These are phyloP conservation scores for Coprinopsis strossmayeri DNA, from an alignment of 768 basidiomycete species.

Conservation along the genomic window DNA sequence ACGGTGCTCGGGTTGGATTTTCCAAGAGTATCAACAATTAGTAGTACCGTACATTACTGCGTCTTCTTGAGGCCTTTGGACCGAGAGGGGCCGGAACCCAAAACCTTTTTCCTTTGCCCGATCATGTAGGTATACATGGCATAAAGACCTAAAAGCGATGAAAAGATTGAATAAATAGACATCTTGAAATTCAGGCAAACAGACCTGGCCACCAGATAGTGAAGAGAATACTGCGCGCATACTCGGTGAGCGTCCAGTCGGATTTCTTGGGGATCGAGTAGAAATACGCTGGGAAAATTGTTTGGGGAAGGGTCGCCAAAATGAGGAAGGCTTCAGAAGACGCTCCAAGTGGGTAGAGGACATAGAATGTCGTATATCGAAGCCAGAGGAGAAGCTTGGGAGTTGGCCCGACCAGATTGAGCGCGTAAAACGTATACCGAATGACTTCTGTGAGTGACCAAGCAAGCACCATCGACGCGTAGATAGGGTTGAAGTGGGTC, in stretches of 20 bases:
- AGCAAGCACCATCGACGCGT: conserved; percentile 85
- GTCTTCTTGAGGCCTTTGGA: conserved; percentile 2
- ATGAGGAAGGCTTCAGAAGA: conserved; percentile 84
- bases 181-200: conserved; percentile 7
- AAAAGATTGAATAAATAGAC: neutral
- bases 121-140: conserved; percentile 52
- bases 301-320: conserved; percentile 63
- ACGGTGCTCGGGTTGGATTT: conserved; percentile 50
- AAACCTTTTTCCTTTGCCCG: conserved; percentile 39
- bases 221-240: conserved; percentile 55
- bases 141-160: conserved; percentile 33
- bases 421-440: conserved; percentile 85
- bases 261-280: conserved; percentile 24
- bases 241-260: conserved; percentile 52
- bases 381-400: conserved; percentile 51
- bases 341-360: conserved; percentile 93
- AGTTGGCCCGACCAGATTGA: conserved; percentile 51
- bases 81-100: conserved; percentile 18
- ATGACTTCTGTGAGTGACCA: conserved; percentile 92
- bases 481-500: conserved; percentile 71
- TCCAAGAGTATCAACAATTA: conserved; percentile 46
- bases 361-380: conserved; percentile 90
- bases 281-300: conserved; percentile 37
- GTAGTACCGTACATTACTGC: too few relatives aligned
- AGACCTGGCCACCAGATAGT: conserved; percentile 85